phyloP scores from a whole-genome alignment of 2,329 filamentous ascomycete species.

The Sclerotinia subarctica region DNA sequence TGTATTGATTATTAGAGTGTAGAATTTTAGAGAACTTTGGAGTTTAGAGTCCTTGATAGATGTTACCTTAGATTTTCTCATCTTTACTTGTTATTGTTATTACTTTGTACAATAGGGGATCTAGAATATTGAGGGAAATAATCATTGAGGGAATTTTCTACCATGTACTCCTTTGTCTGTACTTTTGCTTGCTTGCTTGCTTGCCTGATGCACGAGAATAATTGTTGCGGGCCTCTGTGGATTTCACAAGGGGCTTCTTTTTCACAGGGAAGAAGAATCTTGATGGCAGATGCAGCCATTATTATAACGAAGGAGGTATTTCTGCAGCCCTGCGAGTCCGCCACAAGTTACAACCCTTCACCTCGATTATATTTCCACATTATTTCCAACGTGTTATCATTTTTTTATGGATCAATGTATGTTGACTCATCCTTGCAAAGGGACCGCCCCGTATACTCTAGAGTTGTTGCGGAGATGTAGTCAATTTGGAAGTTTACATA shows the following conservation, averaged over 20 bases:
- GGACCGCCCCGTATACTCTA: conserved; percentile 1
- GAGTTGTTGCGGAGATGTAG: conserved; percentile 15
- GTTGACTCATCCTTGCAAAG: conserved; percentile 7
- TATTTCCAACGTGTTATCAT: no score
- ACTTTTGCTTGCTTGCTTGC: not conserved
- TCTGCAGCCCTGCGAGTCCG: conserved; percentile 18
- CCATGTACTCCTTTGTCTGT: no score
- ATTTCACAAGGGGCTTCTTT: not conserved
- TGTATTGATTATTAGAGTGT: no score
- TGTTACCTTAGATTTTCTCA: no score
- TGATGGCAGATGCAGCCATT: not conserved
- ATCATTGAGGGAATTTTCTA: not conserved
- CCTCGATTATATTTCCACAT: no score
- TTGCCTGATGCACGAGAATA: not conserved
- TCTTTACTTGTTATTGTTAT: no score
- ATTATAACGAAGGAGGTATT: not conserved
- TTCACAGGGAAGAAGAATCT: not conserved
- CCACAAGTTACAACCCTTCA: no score
- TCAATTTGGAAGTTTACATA: not conserved
- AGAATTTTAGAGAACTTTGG: not conserved
- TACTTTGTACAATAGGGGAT: no score
- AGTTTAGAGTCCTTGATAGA: no score
- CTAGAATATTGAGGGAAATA: no score
- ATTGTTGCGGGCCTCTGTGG: not conserved
- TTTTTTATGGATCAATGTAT: not conserved